Evolutionary conservation across 768 basidiomycete genomes (phyloP).

Genomic region (Mrakia hoshinonis): DNA sequence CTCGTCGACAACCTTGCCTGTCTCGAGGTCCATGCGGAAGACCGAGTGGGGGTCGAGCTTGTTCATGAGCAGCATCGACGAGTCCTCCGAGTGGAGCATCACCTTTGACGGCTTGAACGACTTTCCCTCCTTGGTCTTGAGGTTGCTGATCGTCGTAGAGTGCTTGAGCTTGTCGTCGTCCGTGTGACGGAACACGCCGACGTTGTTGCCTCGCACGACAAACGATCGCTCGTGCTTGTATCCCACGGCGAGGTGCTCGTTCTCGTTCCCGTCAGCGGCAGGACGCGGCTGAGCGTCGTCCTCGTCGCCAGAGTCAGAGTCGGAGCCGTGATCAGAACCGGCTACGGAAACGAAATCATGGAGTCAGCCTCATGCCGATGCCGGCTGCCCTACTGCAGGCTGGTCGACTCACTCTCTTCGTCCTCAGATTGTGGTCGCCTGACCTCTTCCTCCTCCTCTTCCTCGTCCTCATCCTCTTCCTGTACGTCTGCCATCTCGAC

Average conservation of each 20-base stretch:
- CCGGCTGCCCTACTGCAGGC: conserved; percentile 51
- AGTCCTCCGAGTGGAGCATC: conserved; percentile 94
- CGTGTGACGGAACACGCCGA: conserved; percentile 77
- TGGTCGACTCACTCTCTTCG: conserved; percentile 50
- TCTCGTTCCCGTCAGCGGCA: conserved; percentile 52
- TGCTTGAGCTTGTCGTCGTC: conserved; percentile 63
- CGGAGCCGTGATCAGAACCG: neutral
- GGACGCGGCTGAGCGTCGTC: conserved; percentile 27
- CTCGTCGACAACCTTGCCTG: conserved; percentile 93
- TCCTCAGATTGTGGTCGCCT: conserved; percentile 5
- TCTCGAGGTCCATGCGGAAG: conserved; percentile 81
- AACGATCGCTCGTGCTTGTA: conserved; percentile 93
- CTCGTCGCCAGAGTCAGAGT: conserved; percentile 21
- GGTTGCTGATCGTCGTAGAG: conserved; percentile 73
- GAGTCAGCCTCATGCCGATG: neutral
- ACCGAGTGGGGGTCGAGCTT: conserved; percentile 69
- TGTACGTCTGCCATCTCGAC: conserved; percentile 20
- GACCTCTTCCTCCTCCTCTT: conserved; percentile 14
- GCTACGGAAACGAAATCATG: neutral
- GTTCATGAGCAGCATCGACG: conserved; percentile 88
- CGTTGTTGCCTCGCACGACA: conserved; percentile 82
- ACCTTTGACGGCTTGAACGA: conserved; percentile 81
- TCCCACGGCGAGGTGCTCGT: conserved; percentile 84
- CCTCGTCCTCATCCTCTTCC: conserved; percentile 19
- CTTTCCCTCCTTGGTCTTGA: conserved; percentile 67